A percentile compares a stretch with the other conserved stretches of the same genome.
Evolutionary conservation across 176 grass and related monocot genomes (phyloP).

Genomic region (Carex scoparia): DNA sequence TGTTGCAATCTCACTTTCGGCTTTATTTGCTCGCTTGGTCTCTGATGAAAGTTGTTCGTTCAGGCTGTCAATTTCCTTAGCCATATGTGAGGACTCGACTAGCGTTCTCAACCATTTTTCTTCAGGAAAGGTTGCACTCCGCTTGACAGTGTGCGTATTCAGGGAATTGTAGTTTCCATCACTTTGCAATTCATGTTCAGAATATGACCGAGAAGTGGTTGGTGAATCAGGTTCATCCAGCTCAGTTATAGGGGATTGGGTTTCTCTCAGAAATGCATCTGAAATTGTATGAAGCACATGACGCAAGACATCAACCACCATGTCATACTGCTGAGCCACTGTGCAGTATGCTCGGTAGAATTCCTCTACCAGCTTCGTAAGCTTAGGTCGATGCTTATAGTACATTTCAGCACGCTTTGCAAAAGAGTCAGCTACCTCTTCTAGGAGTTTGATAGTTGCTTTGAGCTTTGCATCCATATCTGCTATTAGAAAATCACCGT

Average conservation of each 20-base stretch:
- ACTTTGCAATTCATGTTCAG: slow-evolving; percentile 50
- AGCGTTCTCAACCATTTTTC: slow-evolving; percentile 35
- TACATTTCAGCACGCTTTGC: slow-evolving; percentile 96
- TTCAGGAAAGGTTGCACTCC: slow-evolving; percentile 65
- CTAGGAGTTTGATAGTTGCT: slow-evolving; percentile 91
- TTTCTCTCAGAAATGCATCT: slow-evolving; percentile 81
- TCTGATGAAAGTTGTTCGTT: slow-evolving; percentile 60
- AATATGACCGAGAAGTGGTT: slow-evolving; percentile 27
- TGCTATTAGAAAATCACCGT: slow-evolving; percentile 39
- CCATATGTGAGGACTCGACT: slow-evolving; percentile 49
- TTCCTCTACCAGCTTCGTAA: slow-evolving; percentile 92
- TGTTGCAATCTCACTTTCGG: slow-evolving; percentile 52
- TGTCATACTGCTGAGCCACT: slow-evolving; percentile 82
- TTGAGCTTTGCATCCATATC: slow-evolving; percentile 88
- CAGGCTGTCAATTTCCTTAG: slow-evolving; percentile 55
- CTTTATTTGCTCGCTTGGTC: slow-evolving; percentile 63
- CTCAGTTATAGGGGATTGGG: slow-evolving; percentile 40
- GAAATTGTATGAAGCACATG: slow-evolving; percentile 82
- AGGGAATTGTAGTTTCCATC: slow-evolving; percentile 37
- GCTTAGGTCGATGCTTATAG: slow-evolving; percentile 93
- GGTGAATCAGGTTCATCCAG: slow-evolving; percentile 47
- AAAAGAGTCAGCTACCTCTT: slow-evolving; percentile 98
- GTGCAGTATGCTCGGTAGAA: slow-evolving; percentile 85
- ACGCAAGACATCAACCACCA: slow-evolving; percentile 60
- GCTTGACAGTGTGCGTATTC: slow-evolving; percentile 36